phyloP scores from a whole-genome alignment of 768 basidiomycete species.

The Filobasidium wieringae region DNA sequence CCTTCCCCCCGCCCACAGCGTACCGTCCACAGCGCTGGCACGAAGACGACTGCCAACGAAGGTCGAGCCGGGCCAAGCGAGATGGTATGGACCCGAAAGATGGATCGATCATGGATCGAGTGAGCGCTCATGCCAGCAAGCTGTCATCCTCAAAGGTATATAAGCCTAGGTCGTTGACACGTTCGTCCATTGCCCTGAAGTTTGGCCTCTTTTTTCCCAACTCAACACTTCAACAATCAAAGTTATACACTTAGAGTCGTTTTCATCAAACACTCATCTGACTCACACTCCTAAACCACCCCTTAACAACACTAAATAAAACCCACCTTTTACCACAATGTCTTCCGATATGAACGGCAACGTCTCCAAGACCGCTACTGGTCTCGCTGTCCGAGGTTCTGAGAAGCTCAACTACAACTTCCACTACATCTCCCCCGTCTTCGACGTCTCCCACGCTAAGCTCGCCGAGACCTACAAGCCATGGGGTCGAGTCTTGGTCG shows the following conservation, averaged over 20 bases:
- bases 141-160: too few species aligned
- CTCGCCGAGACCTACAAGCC: slow-evolving; percentile 37
- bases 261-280: neutral
- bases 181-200: neutral
- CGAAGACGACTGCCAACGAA: too few species aligned
- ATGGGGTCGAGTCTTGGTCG: slow-evolving; percentile 37
- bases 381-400: slow-evolving; percentile 30
- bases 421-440: slow-evolving; percentile 36
- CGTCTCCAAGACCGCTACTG: slow-evolving; percentile 24
- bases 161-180: too few species aligned
- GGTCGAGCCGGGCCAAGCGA: too few species aligned
- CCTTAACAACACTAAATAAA: too few species aligned
- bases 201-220: neutral
- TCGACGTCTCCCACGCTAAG: slow-evolving; percentile 29
- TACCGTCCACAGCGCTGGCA: too few species aligned
- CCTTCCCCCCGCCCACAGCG: too few species aligned
- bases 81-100: too few species aligned
- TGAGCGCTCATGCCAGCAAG: too few species aligned
- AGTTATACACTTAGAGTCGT: too few species aligned
- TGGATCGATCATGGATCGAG: too few species aligned
- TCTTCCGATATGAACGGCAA: slow-evolving; percentile 35
- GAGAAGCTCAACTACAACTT: slow-evolving; percentile 38
- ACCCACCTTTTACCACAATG: slow-evolving; percentile 1
- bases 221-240: neutral
- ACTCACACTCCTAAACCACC: too few species aligned